Base-by-base conservation (phyloP, 371 early-diverging fungal genomes). In the Globomyces sp. region DNA sequence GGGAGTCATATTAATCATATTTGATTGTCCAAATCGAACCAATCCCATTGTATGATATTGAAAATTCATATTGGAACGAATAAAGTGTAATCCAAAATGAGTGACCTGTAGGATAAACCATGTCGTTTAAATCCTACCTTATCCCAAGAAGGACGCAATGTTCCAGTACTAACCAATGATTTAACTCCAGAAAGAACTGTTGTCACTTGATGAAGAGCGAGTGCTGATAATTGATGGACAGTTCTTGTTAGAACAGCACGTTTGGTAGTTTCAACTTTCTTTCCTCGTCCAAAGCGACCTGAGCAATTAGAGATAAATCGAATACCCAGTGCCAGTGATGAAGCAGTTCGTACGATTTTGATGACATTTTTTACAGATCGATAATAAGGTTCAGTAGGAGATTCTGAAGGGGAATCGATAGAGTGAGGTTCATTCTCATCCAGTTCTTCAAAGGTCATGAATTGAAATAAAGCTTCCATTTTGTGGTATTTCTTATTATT, bases 401-500 rank as follows among this genome's bases (percentile, higher is more conserved):
- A 39, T 3, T 39, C 55, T 55, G 55, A 40, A 6, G 34, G 55
- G 4, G 55, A 36, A 39, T 55, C 55, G 3, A 55, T 41, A 55
- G 34, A 55, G 5, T 55, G 34, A 8, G 34, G 34, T 39, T 13
- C 55, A 39, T 55, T 55, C 6, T 39, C 55, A 55, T 55, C 40
- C 39, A 39, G 55, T n/a, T 55, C 55, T 37, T 55, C 39, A 39
- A 55, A 55, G 40, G 34, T 41, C 40, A 55, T 55, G 39, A 39
- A 55, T 41, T 55, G 55, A 39, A 55, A 55, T 55, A 55, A 40
- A 55, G 55, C 55, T n/a, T 55, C 55, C 55, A 55, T 55, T 55
- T 39, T 55, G 34, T 5, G 39, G 40, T 39, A 36, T 55, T 55
- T 55, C 40, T 55, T 41, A 39, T 41, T 55, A 55, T 55, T 55